A percentile compares a stretch with the other conserved stretches of the same genome.
phyloP scores from a whole-genome alignment of 2,329 filamentous ascomycete genomes.

The Fusarium sterilihyphosum region DNA sequence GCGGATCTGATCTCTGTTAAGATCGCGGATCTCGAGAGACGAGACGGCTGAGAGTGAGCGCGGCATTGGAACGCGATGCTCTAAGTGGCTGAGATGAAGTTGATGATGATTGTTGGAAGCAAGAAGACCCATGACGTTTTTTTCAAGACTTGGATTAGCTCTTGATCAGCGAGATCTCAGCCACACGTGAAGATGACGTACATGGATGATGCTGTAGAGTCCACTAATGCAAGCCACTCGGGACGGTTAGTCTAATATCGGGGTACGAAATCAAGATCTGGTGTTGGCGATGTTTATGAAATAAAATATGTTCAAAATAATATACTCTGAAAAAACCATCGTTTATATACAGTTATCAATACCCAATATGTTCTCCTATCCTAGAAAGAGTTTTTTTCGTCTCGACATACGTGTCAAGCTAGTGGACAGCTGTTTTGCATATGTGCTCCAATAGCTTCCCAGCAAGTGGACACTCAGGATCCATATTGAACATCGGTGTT shows the following conservation, averaged over 20 bases:
- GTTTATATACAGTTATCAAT: conserved; percentile 1
- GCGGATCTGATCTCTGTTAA: conserved; percentile 32
- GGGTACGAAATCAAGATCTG: neutral
- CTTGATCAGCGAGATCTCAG: neutral
- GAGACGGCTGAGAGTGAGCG: conserved; percentile 32
- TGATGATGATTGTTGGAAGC: neutral
- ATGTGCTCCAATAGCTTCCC: conserved; percentile 9
- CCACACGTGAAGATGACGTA: conserved; percentile 15
- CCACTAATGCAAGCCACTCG: conserved; percentile 9
- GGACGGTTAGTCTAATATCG: neutral
- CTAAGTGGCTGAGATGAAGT: conserved; percentile 15
- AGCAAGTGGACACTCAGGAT: conserved; percentile 6
- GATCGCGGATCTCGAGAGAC: conserved; percentile 27
- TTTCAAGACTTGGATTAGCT: neutral
- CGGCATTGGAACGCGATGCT: conserved; percentile 22
- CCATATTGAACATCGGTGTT: neutral
- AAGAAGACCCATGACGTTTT: conserved; percentile 26
- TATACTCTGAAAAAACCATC: neutral
- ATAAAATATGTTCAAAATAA: neutral
- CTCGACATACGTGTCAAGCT: conserved; percentile 18
- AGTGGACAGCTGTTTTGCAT: conserved; percentile 29
- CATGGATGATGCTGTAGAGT: neutral
- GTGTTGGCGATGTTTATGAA: neutral
- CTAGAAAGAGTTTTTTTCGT: conserved; percentile 3
- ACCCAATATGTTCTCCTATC: neutral